phyloP scores from a whole-genome alignment of 179 eudicot species.

The Gypsophila paniculata region DNA sequence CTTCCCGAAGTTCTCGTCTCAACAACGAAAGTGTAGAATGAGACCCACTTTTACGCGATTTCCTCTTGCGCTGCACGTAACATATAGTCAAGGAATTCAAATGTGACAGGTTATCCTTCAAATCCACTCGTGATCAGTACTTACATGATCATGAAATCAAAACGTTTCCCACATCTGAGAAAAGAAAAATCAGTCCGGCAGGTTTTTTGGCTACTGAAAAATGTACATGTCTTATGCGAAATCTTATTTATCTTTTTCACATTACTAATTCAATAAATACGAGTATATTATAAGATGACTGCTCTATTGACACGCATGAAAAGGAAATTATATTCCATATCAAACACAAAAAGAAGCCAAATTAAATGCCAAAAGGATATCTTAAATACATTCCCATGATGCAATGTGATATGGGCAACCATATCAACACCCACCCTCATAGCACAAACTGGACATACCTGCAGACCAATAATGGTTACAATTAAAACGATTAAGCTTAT shows the following conservation, averaged over 20 bases:
- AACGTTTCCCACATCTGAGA: neutral
- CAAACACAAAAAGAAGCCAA: neutral
- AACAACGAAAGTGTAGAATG: conserved; percentile 51
- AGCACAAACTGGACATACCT: conserved; percentile 53
- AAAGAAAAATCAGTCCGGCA: neutral
- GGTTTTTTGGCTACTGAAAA: neutral
- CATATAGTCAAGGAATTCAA: conserved; percentile 39
- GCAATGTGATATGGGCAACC: conserved; percentile 50
- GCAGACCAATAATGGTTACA: conserved; percentile 24
- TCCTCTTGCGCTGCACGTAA: conserved; percentile 47
- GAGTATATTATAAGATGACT: too few species aligned
- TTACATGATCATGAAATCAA: neutral
- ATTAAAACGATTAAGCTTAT: conserved; percentile 3
- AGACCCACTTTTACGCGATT: conserved; percentile 45
- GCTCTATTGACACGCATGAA: neutral
- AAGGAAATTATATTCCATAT: neutral
- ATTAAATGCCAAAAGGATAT: conserved; percentile 37
- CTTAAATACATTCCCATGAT: conserved; percentile 45
- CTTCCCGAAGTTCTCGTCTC: conserved; percentile 73
- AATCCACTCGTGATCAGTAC: neutral
- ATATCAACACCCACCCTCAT: conserved; percentile 43
- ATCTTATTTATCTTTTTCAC: too few species aligned
- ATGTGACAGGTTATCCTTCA: neutral
- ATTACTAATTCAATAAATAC: neutral
- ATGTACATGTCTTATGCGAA: too few species aligned